Evolutionary conservation across 805 yeast genomes (phyloP), one percentile per base, ranked within the genome.

Genomic region (Candida sakaeoensis): DNA sequence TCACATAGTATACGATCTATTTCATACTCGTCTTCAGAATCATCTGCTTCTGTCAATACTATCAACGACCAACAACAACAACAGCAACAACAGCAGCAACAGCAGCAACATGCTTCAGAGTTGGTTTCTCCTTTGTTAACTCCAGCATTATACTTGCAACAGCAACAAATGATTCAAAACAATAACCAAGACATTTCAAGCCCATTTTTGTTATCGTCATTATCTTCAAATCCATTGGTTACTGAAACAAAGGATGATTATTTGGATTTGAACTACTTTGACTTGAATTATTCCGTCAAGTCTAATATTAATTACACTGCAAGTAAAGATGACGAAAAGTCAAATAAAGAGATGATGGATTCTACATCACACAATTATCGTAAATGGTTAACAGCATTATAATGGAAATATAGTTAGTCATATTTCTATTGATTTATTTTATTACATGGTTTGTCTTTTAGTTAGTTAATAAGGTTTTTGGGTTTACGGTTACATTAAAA

Each of bases 91-190:
- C 16, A 19, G 4, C 13, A 12, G 18, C n/a, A n/a, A n/a, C n/a
- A n/a, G n/a, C n/a, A 22, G 27, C 37, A 4, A 31, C 29, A 24
- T 23, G 18, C 39, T 8, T 36, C 41, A 16, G 58, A 53, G 39
- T 52, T 65, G 40, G 61, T 55, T 3, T 60, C 67, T 15, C 73
- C 73, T 3, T 54, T 68, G 42, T 60, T 68, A 36, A 60, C 69
- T 18, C 69, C 70, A 3, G 53, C 61, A 12, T 46, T 60, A 39
- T 59, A 61, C 47, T 60, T 54, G 32, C 56, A 57, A 29, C 39
- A 41, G 16, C 27, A 34, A 33, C 37, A 37, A 19, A 37, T 15
- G 26, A 16, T 21, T 14, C 25, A 37, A 17, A 28, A 16, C 9
- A 23, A 33, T 3, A 26, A 21, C 8, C 33, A 25, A 16, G 48